These are phyloP conservation scores for Hanseniaspora meyeri DNA, from an alignment of 805 yeast genomes.

Conservation along the genomic window DNA sequence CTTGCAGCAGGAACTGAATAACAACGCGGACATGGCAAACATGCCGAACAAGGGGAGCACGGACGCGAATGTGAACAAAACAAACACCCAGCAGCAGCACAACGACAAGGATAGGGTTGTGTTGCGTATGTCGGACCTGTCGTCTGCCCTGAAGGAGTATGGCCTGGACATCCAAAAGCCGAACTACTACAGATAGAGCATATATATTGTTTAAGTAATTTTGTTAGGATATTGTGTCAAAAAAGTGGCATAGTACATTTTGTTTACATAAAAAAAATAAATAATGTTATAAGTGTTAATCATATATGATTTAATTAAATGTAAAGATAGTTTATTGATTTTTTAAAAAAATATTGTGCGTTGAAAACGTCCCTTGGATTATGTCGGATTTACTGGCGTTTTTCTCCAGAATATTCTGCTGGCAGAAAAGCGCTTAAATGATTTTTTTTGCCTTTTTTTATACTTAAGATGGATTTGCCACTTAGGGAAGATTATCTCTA, in stretches of 20 bases:
- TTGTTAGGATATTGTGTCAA: too few relatives aligned
- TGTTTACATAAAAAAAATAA: too few relatives aligned
- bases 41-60: conserved; percentile 11
- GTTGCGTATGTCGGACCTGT: conserved; percentile 82
- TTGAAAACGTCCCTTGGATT: too few relatives aligned
- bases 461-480: neutral
- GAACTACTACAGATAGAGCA: conserved; percentile 67
- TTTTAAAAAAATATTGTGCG: too few relatives aligned
- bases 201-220: neutral
- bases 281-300: too few relatives aligned
- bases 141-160: conserved; percentile 85
- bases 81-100: conserved; percentile 33
- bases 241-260: neutral
- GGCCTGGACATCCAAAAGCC: conserved; percentile 85
- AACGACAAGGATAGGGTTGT: conserved; percentile 57
- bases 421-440: neutral
- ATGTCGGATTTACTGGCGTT: too few relatives aligned
- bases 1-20: conserved; percentile 23
- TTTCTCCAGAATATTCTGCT: neutral
- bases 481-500: neutral
- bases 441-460: neutral
- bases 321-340: neutral
- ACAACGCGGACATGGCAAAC: conserved; percentile 15
- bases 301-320: neutral
- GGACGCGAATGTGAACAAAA: conserved; percentile 13